Base-by-base conservation (phyloP, 345 rosid species). In the Rhodamnia argentea region DNA sequence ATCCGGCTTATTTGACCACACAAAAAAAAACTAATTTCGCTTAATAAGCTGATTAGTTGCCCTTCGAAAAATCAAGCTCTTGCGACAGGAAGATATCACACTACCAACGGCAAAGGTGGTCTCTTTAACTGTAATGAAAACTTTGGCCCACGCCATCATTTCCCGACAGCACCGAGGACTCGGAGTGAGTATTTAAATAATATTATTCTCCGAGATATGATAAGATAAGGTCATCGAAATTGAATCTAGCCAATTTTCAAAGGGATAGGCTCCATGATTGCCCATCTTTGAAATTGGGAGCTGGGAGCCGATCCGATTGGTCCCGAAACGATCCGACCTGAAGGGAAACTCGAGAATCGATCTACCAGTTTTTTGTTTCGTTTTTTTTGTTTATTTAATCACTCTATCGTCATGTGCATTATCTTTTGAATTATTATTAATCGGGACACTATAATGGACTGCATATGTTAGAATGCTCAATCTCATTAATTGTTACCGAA, bases 391-490 rank as follows among this genome's bases (percentile, higher is more conserved):
- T 32, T 70, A 5, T 32, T 32, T 70, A 1, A 70, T 70, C 37
- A 9, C 6, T 64, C 23, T 8, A 16, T 9, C 40, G 40, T 3
- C 23, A 0, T 32, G 8, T 64, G 32, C 24, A 22, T 55, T 32
- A 70, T 9, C 20, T 70, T 32, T 64, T 4, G 8, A 29, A 15
- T 27, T 6, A 14, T 62, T 64, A 20, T 32, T 6, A 8, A 32
- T 64, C 18, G 0, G 7, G 78, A 32, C 1, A 16, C 1, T 4
- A 9, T 4, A 32, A 32, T 16, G 24, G 5, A 5, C 1, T 2
- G 0, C 2, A 6, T 62, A 8, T 0, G 0, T 7, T 70, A 1
- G 1, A 32, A 32, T 70, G 78, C 13, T 70, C 47, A 1, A 2
- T 70, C 1, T 70, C 3, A 2, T 18, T 18, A 32, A 16, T 70